Percentiles rank a stretch among this genome's conserved stretches.
phyloP scores from a whole-genome alignment of 768 basidiomycete genomes.

The Dioszegia crocea region DNA sequence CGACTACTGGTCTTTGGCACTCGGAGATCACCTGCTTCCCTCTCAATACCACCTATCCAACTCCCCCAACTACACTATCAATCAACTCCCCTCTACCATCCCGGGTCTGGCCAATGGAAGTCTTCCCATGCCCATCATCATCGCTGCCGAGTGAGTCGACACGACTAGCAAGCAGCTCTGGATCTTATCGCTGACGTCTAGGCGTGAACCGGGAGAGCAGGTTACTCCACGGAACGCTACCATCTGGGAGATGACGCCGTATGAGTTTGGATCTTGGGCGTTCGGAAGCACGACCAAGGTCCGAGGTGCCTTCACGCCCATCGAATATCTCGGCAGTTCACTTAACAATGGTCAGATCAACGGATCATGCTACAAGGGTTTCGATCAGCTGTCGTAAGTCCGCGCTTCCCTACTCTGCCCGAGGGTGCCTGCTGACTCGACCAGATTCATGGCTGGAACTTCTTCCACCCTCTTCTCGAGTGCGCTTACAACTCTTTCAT shows the following conservation, averaged over 20 bases:
- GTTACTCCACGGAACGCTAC: conserved; percentile 47
- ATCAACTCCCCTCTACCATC: conserved; percentile 26
- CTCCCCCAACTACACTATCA: conserved; percentile 45
- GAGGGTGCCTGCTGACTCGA: neutral
- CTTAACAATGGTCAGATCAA: conserved; percentile 59
- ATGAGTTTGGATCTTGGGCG: conserved; percentile 48
- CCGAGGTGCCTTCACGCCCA: conserved; percentile 62
- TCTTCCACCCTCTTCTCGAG: conserved; percentile 54
- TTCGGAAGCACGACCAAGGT: conserved; percentile 49
- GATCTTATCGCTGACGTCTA: neutral
- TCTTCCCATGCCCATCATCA: conserved; percentile 48
- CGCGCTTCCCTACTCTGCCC: neutral
- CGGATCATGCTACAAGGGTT: conserved; percentile 66
- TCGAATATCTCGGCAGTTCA: conserved; percentile 61
- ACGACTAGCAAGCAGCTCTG: neutral
- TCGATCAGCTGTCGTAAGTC: conserved; percentile 59
- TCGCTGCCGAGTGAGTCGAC: conserved; percentile 42
- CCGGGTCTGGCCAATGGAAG: conserved; percentile 23
- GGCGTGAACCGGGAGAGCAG: conserved; percentile 41
- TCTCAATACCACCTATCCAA: conserved; percentile 37
- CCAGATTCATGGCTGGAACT: conserved; percentile 66
- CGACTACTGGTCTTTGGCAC: conserved; percentile 49
- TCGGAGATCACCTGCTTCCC: conserved; percentile 46
- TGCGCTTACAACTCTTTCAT: conserved; percentile 36
- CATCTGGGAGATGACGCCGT: conserved; percentile 47